These are phyloP conservation scores for Heimioporus sp. DNA, from an alignment of 768 basidiomycete genomes.

Conservation along the genomic window DNA sequence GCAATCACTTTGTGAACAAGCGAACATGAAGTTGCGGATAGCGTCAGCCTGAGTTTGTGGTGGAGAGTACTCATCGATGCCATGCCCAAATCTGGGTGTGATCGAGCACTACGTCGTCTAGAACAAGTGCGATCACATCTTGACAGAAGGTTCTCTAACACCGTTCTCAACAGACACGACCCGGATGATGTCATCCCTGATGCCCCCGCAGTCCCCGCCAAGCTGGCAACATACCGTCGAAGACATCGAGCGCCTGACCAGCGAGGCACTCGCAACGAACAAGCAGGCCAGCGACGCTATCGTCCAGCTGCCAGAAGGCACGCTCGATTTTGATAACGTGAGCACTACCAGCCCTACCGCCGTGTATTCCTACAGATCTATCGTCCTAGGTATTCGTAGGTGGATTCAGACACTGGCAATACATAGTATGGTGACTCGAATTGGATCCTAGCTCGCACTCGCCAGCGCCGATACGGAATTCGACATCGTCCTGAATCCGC, in stretches of 20 bases:
- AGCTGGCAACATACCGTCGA: constrained; percentile 68
- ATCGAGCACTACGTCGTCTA: too few species aligned
- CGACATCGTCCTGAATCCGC: constrained; percentile 51
- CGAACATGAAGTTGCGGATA: too few species aligned
- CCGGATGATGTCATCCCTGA: constrained; percentile 43
- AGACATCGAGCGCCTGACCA: constrained; percentile 56
- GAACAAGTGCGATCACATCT: too few species aligned
- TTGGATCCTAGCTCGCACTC: constrained; percentile 48
- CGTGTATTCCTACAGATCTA: too few species aligned
- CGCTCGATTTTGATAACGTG: constrained; percentile 68
- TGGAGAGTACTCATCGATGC: too few species aligned
- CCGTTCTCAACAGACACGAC: constrained; percentile 2
- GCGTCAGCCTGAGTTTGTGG: too few species aligned
- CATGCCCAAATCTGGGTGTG: too few species aligned
- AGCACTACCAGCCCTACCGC: constrained; percentile 19
- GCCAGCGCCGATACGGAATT: constrained; percentile 55
- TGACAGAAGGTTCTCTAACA: background rate
- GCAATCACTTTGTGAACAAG: too few species aligned
- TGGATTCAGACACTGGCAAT: constrained; percentile 11
- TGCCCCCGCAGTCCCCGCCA: constrained; percentile 66
- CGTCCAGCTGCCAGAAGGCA: constrained; percentile 54
- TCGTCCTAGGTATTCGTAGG: constrained; percentile 65
- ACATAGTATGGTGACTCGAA: background rate
- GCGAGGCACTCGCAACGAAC: constrained; percentile 57
- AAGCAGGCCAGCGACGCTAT: constrained; percentile 58